Base-by-base conservation (phyloP, 495 filamentous ascomycete genomes). In the Penicillium chermesinum region DNA sequence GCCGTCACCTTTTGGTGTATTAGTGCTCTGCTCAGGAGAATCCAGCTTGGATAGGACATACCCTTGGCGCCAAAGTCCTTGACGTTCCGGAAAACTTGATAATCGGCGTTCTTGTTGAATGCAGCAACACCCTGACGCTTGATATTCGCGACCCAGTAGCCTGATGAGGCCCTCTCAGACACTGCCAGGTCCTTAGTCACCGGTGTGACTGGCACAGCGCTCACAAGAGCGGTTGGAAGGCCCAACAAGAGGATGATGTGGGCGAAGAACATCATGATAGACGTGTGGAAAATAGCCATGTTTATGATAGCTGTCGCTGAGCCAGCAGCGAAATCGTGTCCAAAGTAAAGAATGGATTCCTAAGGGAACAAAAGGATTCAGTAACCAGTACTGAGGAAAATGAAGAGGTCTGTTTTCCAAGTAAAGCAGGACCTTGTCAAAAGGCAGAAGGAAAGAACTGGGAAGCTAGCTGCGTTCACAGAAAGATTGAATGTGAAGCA, bases 11-110 rank as follows among this genome's bases (percentile, higher is more conserved):
- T 50, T 47, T 41, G 1, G 16, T 48, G 53, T 48, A 41, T 69
- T 48, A 63, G n/a, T n/a, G n/a, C n/a, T n/a, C n/a, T n/a, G n/a
- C n/a, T n/a, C n/a, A n/a, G n/a, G n/a, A n/a, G 53, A 33, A 39
- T 3, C 2, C 10, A 12, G 55, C 58, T 22, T 67, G 57, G 2
- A 50, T n/a, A 50, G 7, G 34, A 25, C 7, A 19, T 59, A 77
- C 81, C 86, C 44, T 73, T 83, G 3, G 87, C 87, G 18, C 87
- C 87, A 58, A 79, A 93, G 54, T 95, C 90, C 67, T 76, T 84
- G 20, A 96, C 89, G 61, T 96, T 94, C 34, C 91, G 86, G 66
- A 82, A 96, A 16, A 96, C 75, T 61, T 89, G 76, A 63, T 89
- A 93, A 39, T 58, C 49, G 15, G 69, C 57, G 20, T 73, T 64